Base-by-base conservation (phyloP, 345 rosid genomes). In the Fremontodendron californicum region DNA sequence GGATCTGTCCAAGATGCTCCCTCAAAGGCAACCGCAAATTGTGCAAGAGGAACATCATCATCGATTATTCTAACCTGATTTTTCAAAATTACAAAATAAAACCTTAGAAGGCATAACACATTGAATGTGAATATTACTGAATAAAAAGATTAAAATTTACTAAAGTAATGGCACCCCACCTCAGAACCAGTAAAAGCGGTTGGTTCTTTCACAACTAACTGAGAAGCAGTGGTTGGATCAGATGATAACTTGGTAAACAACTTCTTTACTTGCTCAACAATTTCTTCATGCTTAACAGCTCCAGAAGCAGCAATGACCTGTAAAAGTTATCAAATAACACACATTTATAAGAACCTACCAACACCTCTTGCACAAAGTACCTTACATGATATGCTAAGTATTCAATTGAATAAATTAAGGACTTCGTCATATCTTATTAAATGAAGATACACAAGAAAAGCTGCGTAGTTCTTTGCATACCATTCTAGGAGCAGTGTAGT, bases 1-100 rank as follows among this genome's bases (percentile, higher is more conserved):
- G 99, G 98, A 82, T 96, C 99, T 9, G 93, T 90, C 99, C 99
- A 96, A 61, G 99, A 86, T 73, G 99, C 97, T 84, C 99, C 99
- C 58, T 85, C 90, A 79, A 92, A 96, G 82, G 99, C 98, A 61
- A 96, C 93, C 15, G 94, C 98, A 82, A 96, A 94, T 90, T 96
- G 99, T 45, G 99, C 99, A 75, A 96, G 82, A 85, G 99, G 99
- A 77, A 85, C 69, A 82, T 96, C 97, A 58, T 96, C 99, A 81
- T 96, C 90, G 78, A 92, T 86, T 78, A 96, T 90, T 81, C 99
- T 92, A 62, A 96, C 97, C 99, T 96, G 89, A 45, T 73, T 69
- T 52, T 60, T 35, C 9, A 57, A 11, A 35, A 64, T 3, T n/a
- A 23, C 12, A 76, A 37, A 49, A 60, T 0, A 77, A 71, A 71